phyloP scores from a whole-genome alignment of 2,329 filamentous ascomycete genomes.

The Furcasterigmium sp. region DNA sequence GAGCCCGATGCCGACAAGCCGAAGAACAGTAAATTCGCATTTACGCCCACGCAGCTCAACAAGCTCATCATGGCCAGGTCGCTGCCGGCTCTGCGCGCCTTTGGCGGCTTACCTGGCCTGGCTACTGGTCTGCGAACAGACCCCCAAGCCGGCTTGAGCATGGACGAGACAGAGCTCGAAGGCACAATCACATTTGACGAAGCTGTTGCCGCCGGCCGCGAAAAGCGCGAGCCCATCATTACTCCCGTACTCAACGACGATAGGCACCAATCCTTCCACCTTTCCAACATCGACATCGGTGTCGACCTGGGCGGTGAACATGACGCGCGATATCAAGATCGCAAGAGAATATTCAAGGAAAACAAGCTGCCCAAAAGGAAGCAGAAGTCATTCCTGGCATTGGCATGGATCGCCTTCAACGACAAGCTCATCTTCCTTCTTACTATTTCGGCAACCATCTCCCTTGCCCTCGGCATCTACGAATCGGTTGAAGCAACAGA shows the following conservation, averaged over 20 bases:
- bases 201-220: conserved; percentile 32
- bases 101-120: conserved; percentile 50
- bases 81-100: conserved; percentile 39
- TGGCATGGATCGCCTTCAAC: conserved; percentile 78
- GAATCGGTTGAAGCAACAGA: conserved; percentile 56
- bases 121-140: conserved; percentile 46
- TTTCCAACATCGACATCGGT: conserved; percentile 8
- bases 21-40: conserved; percentile 46
- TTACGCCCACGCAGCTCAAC: conserved; percentile 47
- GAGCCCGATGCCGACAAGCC: conserved; percentile 7
- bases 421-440: conserved; percentile 74
- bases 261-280: conserved; percentile 18
- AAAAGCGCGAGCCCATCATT: conserved; percentile 21
- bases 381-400: conserved; percentile 61
- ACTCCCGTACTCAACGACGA: conserved; percentile 10
- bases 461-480: conserved; percentile 69
- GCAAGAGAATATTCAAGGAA: conserved; percentile 64
- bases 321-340: conserved; percentile 44
- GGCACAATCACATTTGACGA: conserved; percentile 43
- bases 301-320: conserved; percentile 19
- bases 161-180: conserved; percentile 42
- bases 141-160: conserved; percentile 38
- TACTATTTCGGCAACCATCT: conserved; percentile 67
- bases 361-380: conserved; percentile 66
- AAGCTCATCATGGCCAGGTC: conserved; percentile 47